phyloP scores from a whole-genome alignment of 495 filamentous ascomycete species.

The Hyaloscypha bicolor region DNA sequence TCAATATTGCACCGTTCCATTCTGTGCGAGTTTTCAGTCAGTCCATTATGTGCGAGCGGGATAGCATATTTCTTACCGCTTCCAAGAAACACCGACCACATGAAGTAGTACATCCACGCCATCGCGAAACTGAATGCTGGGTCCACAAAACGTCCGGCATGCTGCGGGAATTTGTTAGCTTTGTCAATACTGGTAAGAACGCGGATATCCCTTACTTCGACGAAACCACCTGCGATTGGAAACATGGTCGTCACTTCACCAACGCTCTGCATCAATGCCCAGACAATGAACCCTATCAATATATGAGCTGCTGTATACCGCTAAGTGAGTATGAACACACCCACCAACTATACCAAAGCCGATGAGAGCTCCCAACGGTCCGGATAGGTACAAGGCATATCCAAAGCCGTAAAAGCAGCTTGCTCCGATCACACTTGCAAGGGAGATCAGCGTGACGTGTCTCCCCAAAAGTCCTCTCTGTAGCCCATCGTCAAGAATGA shows the following conservation, averaged over 20 bases:
- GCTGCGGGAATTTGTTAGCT: slow-evolving; percentile 30
- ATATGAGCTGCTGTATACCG: no score
- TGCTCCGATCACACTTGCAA: slow-evolving; percentile 17
- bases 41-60: no score
- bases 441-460: slow-evolving; percentile 7
- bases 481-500: slow-evolving; percentile 9
- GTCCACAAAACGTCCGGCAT: slow-evolving; percentile 70
- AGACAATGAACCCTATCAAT: slow-evolving; percentile 2
- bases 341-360: slow-evolving; percentile 66
- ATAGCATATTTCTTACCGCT: background rate
- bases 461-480: background rate
- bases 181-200: no score
- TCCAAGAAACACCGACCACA: slow-evolving; percentile 15
- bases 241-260: slow-evolving; percentile 74
- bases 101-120: slow-evolving; percentile 61
- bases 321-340: background rate
- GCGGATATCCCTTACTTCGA: slow-evolving; percentile 39
- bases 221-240: slow-evolving; percentile 72
- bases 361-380: slow-evolving; percentile 65
- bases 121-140: slow-evolving; percentile 74
- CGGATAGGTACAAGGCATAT: slow-evolving; percentile 57
- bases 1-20: slow-evolving; percentile 57
- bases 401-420: slow-evolving; percentile 37
- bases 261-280: slow-evolving; percentile 33
- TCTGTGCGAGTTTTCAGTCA: slow-evolving; percentile 13